These are phyloP conservation scores for Oxytropis ochrocephala DNA, from an alignment of 306 rosid species.

Conservation along the genomic window DNA sequence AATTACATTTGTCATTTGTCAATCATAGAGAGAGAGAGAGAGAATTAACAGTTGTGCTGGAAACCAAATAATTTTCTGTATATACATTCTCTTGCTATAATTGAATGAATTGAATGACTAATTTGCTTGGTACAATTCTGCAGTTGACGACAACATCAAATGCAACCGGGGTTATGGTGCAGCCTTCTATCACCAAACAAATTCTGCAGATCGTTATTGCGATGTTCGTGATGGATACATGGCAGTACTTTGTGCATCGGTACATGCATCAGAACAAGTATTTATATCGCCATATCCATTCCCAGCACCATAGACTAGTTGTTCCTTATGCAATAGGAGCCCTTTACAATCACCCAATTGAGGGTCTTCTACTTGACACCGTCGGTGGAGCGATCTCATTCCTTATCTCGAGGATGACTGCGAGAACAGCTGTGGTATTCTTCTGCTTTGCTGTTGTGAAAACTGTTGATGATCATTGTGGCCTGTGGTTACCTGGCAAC, in stretches of 20 bases:
- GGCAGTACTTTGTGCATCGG: conserved; percentile 91
- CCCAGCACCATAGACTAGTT: conserved; percentile 74
- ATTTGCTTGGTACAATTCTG: conserved; percentile 16
- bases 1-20: neutral
- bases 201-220: conserved; percentile 58
- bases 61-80: neutral
- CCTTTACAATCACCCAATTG: conserved; percentile 80
- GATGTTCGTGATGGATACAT: conserved; percentile 81
- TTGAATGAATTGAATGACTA: neutral
- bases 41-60: neutral
- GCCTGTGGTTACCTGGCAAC: conserved; percentile 83
- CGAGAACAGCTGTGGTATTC: conserved; percentile 70
- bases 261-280: conserved; percentile 93
- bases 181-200: conserved; percentile 52
- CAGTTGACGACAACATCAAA: conserved; percentile 52
- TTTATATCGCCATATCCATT: conserved; percentile 73
- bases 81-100: neutral
- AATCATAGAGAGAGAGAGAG: neutral
- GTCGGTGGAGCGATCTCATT: conserved; percentile 76
- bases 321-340: conserved; percentile 93
- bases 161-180: conserved; percentile 37
- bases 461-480: conserved; percentile 87
- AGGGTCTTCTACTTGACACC: conserved; percentile 87
- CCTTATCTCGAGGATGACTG: conserved; percentile 75
- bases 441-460: conserved; percentile 78